Conservation (phyloP, 345 rosid genomes). For the Luvunga scandens region DNA sequence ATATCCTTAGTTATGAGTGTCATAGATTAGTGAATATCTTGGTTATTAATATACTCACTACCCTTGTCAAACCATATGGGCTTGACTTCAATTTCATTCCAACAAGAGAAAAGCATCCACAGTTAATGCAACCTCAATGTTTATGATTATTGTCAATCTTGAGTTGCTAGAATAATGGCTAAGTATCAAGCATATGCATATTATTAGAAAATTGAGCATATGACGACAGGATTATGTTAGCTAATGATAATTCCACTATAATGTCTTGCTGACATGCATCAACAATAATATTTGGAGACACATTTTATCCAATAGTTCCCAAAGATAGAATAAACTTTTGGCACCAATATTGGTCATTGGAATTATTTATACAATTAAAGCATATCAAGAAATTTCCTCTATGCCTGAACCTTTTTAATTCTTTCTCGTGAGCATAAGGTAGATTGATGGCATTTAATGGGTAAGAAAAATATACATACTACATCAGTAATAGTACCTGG, state of each 20-base stretch:
- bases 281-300: not conserved
- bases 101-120: not conserved
- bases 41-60: not conserved
- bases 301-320: not conserved
- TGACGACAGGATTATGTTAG: not conserved
- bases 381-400: not conserved
- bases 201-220: not conserved
- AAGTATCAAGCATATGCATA: not conserved
- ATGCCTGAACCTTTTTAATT: not conserved
- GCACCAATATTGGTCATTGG: not conserved
- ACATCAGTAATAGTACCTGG: slow-evolving; percentile 51
- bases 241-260: not conserved
- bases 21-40: not conserved
- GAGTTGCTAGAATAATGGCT: not conserved
- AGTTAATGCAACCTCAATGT: not conserved
- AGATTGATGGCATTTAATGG: not conserved
- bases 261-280: not conserved
- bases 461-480: not conserved
- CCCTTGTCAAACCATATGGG: not conserved
- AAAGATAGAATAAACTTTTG: not conserved
- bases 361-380: slow-evolving; percentile 2
- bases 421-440: not conserved
- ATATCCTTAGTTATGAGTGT: not conserved
- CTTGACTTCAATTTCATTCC: not conserved
- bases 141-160: not conserved